Base-by-base conservation (phyloP, 2,329 filamentous ascomycete species). In the Colletotrichum sp. region DNA sequence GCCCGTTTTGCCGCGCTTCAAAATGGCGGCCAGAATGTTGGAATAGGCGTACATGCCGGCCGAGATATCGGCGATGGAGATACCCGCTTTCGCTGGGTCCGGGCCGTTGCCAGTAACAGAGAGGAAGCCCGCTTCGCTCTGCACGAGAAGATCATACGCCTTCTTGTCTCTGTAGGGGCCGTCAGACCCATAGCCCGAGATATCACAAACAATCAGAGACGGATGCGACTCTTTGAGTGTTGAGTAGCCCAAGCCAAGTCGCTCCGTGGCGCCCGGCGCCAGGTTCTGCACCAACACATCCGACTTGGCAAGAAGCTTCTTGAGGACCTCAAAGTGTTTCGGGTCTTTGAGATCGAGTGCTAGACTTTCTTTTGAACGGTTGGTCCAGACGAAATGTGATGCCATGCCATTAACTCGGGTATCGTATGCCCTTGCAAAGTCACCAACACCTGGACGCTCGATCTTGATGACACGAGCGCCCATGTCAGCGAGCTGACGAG, bases 331-430 rank as follows among this genome's bases (percentile, higher is more conserved):
- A 62, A 89, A 84, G 60, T 90, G 86, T 8, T 82, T 79, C 0
- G 84, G 77, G 13, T 85, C 78, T 76, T 91, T 90, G 18, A 90
- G 78, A 57, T 90, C 86, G 0, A 90, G 83, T 1, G 88, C 88
- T 10, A 90, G 80, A 64, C 87, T 89, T 79, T 91, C 88, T 69
- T 90, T 91, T 8, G 88, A 89, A 26, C 89, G 85, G 76, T 90
- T 91, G 0, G 87, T 84, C 89, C 89, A 90, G n/a, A 90, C 85
- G 72, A 91, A 91, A 78, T 91, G 89, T 0, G 89, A 90, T 0
- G 88, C 83, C 16, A 89, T 81, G 1, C 89, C 89, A 9, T 86
- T 84, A 3, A 90, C 88, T 10, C 89, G 85, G 0, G 81, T 85
- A 78, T 91, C 89, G 77, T 90, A 90, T 15, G 85, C 81, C 1